Percentiles rank a stretch among this genome's conserved stretches.
phyloP scores from a whole-genome alignment of 148 eudicot genomes.

The Limonium bicolor region DNA sequence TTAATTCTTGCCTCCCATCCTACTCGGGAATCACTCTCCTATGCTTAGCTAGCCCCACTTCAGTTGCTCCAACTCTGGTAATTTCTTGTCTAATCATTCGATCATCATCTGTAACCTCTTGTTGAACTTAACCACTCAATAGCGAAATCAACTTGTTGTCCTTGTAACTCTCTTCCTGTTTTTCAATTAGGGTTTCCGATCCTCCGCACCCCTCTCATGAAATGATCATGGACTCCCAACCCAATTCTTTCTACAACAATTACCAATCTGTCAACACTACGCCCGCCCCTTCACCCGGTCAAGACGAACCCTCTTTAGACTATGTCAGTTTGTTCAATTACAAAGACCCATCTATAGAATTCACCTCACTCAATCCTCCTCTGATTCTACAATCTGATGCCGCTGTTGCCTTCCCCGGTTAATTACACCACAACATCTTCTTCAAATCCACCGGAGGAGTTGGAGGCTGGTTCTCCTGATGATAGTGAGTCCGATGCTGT shows the following conservation, averaged over 20 bases:
- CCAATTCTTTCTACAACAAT: constrained; percentile 11
- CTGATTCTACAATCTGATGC: constrained; percentile 4
- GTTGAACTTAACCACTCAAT: no score
- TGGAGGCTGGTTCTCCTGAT: constrained; percentile 4
- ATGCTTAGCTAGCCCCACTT: no score
- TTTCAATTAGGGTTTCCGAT: no score
- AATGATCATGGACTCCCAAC: constrained; percentile 26
- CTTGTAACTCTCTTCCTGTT: no score
- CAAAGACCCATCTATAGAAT: constrained; percentile 31
- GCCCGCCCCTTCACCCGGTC: constrained; percentile 14
- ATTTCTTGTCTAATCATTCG: no score
- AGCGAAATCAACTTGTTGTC: no score
- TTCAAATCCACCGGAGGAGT: neutral
- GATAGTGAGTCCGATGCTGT: neutral
- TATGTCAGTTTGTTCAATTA: constrained; percentile 24
- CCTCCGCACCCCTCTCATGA: no score
- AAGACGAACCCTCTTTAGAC: constrained; percentile 21
- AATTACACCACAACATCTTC: constrained; percentile 1
- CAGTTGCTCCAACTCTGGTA: no score
- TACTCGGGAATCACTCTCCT: no score
- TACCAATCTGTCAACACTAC: constrained; percentile 8
- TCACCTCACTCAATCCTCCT: constrained; percentile 20
- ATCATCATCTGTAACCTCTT: no score
- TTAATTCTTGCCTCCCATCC: no score
- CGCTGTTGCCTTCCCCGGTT: neutral